Evolutionary conservation across 768 basidiomycete species (phyloP).

Genomic region (Chalciporus sphaerocephalus): DNA sequence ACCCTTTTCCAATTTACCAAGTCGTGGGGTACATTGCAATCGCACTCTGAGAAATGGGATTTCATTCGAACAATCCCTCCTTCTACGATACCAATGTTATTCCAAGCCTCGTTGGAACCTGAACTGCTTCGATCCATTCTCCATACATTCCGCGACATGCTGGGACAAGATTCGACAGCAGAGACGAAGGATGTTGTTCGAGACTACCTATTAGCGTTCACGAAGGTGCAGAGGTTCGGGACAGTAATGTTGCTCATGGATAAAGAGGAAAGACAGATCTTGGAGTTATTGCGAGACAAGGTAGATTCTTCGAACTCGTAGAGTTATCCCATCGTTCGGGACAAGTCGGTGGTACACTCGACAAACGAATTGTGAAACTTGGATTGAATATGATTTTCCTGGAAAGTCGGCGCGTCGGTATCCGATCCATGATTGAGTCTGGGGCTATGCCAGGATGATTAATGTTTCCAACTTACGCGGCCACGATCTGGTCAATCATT

Average conservation of each 20-base stretch:
- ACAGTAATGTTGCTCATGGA: conserved; percentile 65
- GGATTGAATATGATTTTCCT: too few species aligned
- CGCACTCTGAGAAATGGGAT: conserved; percentile 48
- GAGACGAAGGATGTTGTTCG: conserved; percentile 26
- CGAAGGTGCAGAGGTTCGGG: conserved; percentile 55
- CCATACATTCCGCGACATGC: conserved; percentile 41
- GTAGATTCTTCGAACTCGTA: conserved; percentile 12
- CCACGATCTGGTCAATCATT: too few species aligned
- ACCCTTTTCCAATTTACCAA: conserved; percentile 62
- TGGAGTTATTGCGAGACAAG: conserved; percentile 43
- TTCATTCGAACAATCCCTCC: conserved; percentile 56
- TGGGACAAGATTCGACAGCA: conserved; percentile 12
- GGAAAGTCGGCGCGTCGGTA: too few species aligned
- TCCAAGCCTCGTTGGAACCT: conserved; percentile 69
- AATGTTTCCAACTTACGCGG: too few species aligned
- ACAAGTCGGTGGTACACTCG: too few species aligned
- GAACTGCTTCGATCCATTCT: conserved; percentile 55
- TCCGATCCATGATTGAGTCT: too few species aligned
- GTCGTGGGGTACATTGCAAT: conserved; percentile 47
- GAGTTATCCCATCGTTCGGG: too few species aligned
- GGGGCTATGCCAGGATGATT: too few species aligned
- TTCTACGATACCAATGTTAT: conserved; percentile 52
- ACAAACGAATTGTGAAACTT: too few species aligned
- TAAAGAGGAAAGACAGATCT: conserved; percentile 46
- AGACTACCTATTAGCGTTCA: conserved; percentile 51